Evolutionary conservation across 148 eudicot species (phyloP).

Genomic region (Silene latifolia): DNA sequence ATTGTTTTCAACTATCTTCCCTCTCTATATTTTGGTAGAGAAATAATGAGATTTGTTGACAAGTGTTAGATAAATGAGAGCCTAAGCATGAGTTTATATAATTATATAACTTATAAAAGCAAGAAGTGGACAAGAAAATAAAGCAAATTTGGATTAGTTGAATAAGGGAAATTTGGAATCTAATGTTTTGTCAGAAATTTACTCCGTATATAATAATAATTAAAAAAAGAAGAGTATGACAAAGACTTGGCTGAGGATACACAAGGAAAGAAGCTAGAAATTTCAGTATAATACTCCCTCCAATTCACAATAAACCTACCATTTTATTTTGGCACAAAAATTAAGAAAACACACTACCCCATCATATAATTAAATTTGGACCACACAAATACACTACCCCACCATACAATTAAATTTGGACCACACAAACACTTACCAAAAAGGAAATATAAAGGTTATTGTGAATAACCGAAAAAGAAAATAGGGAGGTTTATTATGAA

Average conservation of each 20-base stretch:
- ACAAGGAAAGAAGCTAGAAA: constrained; percentile 2
- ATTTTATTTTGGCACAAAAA: too few relatives aligned
- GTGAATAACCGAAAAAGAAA: too few relatives aligned
- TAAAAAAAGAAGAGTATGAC: background rate
- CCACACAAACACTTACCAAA: too few relatives aligned
- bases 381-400: too few relatives aligned
- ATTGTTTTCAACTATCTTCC: background rate
- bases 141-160: background rate
- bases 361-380: too few relatives aligned
- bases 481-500: too few relatives aligned
- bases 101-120: background rate
- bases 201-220: background rate
- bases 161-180: constrained; percentile 6
- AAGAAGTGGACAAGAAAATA: background rate
- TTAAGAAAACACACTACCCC: too few relatives aligned
- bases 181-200: background rate
- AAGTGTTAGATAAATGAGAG: background rate
- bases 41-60: background rate
- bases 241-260: background rate
- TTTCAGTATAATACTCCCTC: too few relatives aligned
- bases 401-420: too few relatives aligned
- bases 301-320: too few relatives aligned
- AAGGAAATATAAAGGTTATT: too few relatives aligned
- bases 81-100: background rate
- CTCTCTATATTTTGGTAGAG: background rate